These are phyloP conservation scores for Termitomyces sp. DNA, from an alignment of 768 basidiomycete genomes.

Conservation along the genomic window DNA sequence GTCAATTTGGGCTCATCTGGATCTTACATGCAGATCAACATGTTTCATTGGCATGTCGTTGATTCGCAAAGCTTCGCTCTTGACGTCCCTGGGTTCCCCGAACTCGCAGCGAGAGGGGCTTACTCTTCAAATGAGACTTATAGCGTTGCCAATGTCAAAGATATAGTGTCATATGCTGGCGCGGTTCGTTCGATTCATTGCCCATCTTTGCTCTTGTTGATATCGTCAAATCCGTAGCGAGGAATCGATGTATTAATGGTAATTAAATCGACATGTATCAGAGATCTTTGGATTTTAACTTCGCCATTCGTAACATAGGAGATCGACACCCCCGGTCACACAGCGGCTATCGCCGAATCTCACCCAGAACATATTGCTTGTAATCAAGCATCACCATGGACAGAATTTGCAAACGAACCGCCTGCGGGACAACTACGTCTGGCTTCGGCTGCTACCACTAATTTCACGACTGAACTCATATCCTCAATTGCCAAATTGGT, in stretches of 20 bases:
- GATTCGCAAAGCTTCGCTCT: conserved; percentile 83
- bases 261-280: conserved; percentile 12
- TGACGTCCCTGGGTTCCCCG: conserved; percentile 53
- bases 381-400: conserved; percentile 51
- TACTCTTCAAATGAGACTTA: conserved; percentile 60
- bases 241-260: conserved; percentile 73
- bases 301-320: conserved; percentile 46
- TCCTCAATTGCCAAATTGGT: conserved; percentile 46
- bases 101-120: conserved; percentile 61
- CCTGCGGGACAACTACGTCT: conserved; percentile 83
- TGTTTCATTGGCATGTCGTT: conserved; percentile 79
- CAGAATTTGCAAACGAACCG: conserved; percentile 64
- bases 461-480: conserved; percentile 58
- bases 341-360: conserved; percentile 55
- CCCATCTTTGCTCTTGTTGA: conserved; percentile 8
- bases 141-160: conserved; percentile 46
- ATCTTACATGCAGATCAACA: conserved; percentile 49
- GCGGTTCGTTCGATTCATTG: conserved; percentile 38
- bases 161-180: conserved; percentile 63
- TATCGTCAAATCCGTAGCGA: conserved; percentile 31
- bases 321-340: conserved; percentile 85
- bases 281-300: conserved; percentile 15
- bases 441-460: conserved; percentile 52
- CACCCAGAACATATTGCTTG: conserved; percentile 80
- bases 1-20: too few relatives aligned